Base-by-base conservation (phyloP, 495 filamentous ascomycete species). In the Aspergillus nidulans region DNA sequence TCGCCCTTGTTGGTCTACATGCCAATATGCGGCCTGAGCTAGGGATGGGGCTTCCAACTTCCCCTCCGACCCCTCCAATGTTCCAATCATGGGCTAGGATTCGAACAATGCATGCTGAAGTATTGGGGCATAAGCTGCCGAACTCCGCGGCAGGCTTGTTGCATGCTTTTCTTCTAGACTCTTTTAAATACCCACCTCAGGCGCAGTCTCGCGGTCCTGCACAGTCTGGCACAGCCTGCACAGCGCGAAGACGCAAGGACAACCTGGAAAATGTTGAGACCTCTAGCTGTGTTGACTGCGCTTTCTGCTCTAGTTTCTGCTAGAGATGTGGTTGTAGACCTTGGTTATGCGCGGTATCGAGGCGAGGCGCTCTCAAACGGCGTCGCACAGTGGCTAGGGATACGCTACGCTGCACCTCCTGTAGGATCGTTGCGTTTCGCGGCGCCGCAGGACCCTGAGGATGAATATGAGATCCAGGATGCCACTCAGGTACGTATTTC, bases 361-460 rank as follows among this genome's bases (percentile, higher is more conserved):
- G 76, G 77, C 13, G 42, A 55, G 13, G 58, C 60, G 2, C 53
- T 68, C 6, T 52, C 61, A 2, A 74, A 72, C 56, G 82, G 81
- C 18, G 64, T 86, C 41, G 75, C 74, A 0, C 77, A 85, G 63
- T 88, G 84, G 83, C 71, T 85, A 8, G 85, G 85, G 4, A 80
- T 88, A 40, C 82, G 85, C 20, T 88, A 76, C 70, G 85, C 84
- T 25, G 80, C 82, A 16, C 67, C 83, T 19, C 82, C 85, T 8
- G 49, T 82, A 21, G 82, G 81, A 1, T 56, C 73, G 9, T 64
- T 87, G 56, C 77, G 85, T 12, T 88, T 87, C 62, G 70, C 73
- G 42, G 78, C 78, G 23, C 85, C 85, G 13, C 68, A 77, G 36
- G 78, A 85, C 58, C 83, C 85, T 5, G 55, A 62, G 15, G 51